Conservation (phyloP, 2,329 filamentous ascomycete genomes). For the Ceratocystis ficicola region DNA sequence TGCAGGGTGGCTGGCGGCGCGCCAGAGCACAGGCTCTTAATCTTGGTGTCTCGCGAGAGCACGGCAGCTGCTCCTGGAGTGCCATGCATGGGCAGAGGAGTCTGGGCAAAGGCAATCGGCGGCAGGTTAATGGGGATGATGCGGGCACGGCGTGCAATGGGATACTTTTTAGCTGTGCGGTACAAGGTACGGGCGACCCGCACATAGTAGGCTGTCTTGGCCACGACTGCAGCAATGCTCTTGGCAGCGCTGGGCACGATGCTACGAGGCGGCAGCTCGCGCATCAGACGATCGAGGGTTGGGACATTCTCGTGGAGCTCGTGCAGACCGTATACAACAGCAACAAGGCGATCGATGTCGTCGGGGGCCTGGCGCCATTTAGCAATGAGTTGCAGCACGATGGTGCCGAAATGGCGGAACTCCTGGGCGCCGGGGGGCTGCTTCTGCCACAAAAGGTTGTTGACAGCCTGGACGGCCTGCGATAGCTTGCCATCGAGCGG, state of each 20-base stretch:
- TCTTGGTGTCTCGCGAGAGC: constrained; percentile 18
- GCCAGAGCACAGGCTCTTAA: constrained; percentile 17
- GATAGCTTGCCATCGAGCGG: constrained; percentile 20
- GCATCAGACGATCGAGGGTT: constrained; percentile 17
- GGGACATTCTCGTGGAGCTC: constrained; percentile 10
- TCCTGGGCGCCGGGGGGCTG: constrained; percentile 13
- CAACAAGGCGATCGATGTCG: constrained; percentile 12
- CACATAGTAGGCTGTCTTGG: constrained; percentile 21
- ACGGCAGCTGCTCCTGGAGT: background rate
- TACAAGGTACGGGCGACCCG: constrained; percentile 25
- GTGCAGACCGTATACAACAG: constrained; percentile 15
- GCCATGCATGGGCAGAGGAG: constrained; percentile 15
- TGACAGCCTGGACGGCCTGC: constrained; percentile 20
- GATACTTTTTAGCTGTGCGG: constrained; percentile 27
- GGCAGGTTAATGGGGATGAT: constrained; percentile 28
- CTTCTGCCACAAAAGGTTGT: constrained; percentile 15
- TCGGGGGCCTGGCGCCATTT: constrained; percentile 16
- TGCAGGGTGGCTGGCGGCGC: constrained; percentile 18
- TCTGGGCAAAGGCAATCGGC: constrained; percentile 11
- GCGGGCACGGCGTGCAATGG: constrained; percentile 27
- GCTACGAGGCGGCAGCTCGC: constrained; percentile 9
- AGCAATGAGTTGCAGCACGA: constrained; percentile 16
- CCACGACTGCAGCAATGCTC: constrained; percentile 19
- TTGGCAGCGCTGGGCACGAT: constrained; percentile 20
- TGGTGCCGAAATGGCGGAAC: constrained; percentile 13